phyloP scores from a whole-genome alignment of 2,329 filamentous ascomycete genomes.

The Didymella segeticola region DNA sequence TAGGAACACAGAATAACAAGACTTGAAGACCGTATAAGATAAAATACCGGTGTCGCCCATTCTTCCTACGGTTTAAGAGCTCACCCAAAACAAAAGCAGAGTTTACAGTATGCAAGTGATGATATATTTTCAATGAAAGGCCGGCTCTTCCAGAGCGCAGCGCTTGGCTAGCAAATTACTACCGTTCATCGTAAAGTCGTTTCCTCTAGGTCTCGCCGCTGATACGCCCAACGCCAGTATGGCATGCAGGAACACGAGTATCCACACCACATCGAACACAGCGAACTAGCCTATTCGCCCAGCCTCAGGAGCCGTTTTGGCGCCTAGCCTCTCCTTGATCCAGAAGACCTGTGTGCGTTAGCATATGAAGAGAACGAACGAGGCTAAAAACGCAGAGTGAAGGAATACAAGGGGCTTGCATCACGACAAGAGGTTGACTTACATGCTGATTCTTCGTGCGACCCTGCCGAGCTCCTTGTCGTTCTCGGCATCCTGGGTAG shows the following conservation, averaged over 20 bases:
- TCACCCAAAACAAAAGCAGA: no score
- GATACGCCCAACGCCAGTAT: conserved; percentile 12
- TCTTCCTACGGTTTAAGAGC: no score
- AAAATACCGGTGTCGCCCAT: no score
- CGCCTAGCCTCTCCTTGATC: conserved; percentile 45
- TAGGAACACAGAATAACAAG: no score
- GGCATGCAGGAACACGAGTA: conserved; percentile 9
- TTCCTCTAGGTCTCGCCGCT: conserved; percentile 36
- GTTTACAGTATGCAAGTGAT: conserved; percentile 16
- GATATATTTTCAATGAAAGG: conserved; percentile 35
- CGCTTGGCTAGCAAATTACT: conserved; percentile 40
- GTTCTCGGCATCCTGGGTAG: conserved; percentile 87
- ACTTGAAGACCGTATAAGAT: no score
- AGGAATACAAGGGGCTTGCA: not conserved
- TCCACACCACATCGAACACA: conserved; percentile 15
- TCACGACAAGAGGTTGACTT: conserved; percentile 52
- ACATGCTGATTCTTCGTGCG: conserved; percentile 95
- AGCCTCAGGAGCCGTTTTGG: conserved; percentile 26
- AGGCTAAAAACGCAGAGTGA: no score
- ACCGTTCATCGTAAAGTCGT: conserved; percentile 36
- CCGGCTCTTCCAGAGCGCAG: conserved; percentile 25
- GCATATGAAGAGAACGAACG: not conserved
- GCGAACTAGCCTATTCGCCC: conserved; percentile 14
- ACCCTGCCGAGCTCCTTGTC: conserved; percentile 86
- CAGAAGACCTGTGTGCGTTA: conserved; percentile 49